phyloP scores from a whole-genome alignment of 345 rosid genomes.

The Eucalyptus paniculata region DNA sequence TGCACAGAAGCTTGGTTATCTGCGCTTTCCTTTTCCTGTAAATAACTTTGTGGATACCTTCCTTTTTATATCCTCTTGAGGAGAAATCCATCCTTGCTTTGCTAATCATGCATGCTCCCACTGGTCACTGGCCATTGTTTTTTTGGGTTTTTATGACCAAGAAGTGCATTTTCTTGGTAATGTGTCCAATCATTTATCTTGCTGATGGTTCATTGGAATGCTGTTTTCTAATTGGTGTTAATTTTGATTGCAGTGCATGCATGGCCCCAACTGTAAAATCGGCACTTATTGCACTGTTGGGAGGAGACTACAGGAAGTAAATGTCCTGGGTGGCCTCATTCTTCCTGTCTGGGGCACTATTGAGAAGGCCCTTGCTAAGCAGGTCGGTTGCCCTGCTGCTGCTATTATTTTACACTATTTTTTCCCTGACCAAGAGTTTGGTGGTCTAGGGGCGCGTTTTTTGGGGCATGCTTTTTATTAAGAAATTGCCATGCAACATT shows the following conservation, averaged over 20 bases:
- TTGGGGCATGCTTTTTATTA: background rate
- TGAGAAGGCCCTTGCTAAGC: slow-evolving; percentile 93
- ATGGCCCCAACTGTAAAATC: slow-evolving; percentile 90
- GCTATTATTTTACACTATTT: background rate
- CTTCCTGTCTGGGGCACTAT: slow-evolving; percentile 98
- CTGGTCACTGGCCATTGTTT: background rate
- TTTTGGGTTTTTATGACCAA: background rate
- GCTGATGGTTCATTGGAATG: background rate
- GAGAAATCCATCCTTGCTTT: background rate
- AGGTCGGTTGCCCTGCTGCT: slow-evolving; percentile 22
- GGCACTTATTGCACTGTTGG: slow-evolving; percentile 93
- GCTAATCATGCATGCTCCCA: background rate
- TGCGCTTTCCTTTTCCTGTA: background rate
- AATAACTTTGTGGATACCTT: background rate
- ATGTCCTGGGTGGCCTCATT: slow-evolving; percentile 92
- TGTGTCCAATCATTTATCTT: background rate
- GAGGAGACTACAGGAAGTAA: slow-evolving; percentile 87
- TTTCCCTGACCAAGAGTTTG: background rate
- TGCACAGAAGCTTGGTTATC: background rate
- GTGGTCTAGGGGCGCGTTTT: background rate
- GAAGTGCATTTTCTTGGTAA: background rate
- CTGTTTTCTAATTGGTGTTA: background rate
- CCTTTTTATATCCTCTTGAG: background rate
- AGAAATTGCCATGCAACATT: background rate
- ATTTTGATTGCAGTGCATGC: slow-evolving; percentile 73